These are phyloP conservation scores for Xylogone sp. DNA, from an alignment of 2,329 filamentous ascomycete genomes.

Conservation along the genomic window DNA sequence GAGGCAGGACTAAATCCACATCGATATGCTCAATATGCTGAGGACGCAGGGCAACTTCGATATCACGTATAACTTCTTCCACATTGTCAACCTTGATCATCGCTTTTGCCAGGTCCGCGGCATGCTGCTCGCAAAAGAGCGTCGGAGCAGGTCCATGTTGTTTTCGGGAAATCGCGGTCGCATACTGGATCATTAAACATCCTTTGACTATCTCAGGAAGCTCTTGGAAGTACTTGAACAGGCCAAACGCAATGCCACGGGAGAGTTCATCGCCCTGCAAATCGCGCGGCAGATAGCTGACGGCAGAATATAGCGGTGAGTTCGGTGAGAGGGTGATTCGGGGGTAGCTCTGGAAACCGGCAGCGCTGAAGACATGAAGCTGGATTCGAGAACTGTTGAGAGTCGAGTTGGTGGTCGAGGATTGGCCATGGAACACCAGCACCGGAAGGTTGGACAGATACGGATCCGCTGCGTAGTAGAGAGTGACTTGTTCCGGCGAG, in stretches of 20 bases:
- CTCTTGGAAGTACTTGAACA: constrained; percentile 93
- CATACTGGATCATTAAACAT: constrained; percentile 54
- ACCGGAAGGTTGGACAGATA: constrained; percentile 77
- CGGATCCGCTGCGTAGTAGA: constrained; percentile 87
- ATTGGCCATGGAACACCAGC: constrained; percentile 87
- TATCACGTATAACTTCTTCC: constrained; percentile 64
- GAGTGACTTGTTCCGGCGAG: constrained; percentile 74
- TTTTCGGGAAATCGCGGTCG: constrained; percentile 30
- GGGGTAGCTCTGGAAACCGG: constrained; percentile 84
- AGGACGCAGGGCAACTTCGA: constrained; percentile 74
- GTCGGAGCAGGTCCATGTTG: constrained; percentile 54
- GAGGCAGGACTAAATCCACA: constrained; percentile 79
- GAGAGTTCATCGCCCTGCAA: constrained; percentile 94
- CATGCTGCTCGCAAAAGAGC: constrained; percentile 88
- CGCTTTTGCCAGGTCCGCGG: constrained; percentile 80
- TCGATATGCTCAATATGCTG: constrained; percentile 84
- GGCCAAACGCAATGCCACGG: constrained; percentile 83
- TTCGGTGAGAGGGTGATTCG: constrained; percentile 91
- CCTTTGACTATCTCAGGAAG: constrained; percentile 73
- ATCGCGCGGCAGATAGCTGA: constrained; percentile 85
- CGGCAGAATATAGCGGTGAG: constrained; percentile 85
- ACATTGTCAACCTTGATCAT: constrained; percentile 81
- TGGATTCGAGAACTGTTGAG: constrained; percentile 91
- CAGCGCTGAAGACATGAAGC: constrained; percentile 85
- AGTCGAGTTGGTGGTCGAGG: constrained; percentile 82